These are phyloP conservation scores for Triticum urartu DNA, from an alignment of 176 grass and related monocot species.

Conservation along the genomic window DNA sequence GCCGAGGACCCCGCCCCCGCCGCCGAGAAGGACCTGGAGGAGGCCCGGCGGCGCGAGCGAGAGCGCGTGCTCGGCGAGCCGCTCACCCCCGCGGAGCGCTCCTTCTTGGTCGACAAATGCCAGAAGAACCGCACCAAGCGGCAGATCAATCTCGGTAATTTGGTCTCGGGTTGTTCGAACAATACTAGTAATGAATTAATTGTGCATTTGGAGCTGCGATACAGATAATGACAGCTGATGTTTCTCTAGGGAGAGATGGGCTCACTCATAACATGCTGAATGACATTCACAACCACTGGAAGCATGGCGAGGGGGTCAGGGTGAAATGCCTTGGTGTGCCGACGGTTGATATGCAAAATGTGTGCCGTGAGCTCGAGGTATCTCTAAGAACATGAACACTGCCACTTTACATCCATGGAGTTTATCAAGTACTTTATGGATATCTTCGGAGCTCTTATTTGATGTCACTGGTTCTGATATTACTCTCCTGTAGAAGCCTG, in stretches of 20 bases:
- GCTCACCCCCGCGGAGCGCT: constrained; percentile 55
- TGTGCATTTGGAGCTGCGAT: not conserved
- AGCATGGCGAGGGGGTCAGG: constrained; percentile 61
- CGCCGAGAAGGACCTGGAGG: constrained; percentile 44
- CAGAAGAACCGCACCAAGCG: constrained; percentile 76
- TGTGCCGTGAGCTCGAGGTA: constrained; percentile 77
- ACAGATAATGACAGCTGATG: not conserved
- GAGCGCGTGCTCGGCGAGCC: constrained; percentile 69
- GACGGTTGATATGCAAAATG: constrained; percentile 88
- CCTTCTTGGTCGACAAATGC: constrained; percentile 53
- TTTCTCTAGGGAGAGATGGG: constrained; percentile 77
- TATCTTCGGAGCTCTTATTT: not conserved
- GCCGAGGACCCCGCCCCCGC: constrained; percentile 43
- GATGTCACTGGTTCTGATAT: not conserved
- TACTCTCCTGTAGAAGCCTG: not conserved
- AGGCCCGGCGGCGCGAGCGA: constrained; percentile 41
- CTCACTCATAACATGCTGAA: constrained; percentile 98
- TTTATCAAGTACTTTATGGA: not conserved
- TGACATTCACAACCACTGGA: constrained; percentile 91
- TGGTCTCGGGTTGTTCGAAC: not conserved
- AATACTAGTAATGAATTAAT: not conserved
- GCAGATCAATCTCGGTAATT: constrained; percentile 91
- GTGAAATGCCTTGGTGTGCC: constrained; percentile 93
- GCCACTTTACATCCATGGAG: not conserved
- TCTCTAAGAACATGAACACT: not conserved